These are phyloP conservation scores for Mycena galopus DNA, from an alignment of 768 basidiomycete species.

Conservation along the genomic window DNA sequence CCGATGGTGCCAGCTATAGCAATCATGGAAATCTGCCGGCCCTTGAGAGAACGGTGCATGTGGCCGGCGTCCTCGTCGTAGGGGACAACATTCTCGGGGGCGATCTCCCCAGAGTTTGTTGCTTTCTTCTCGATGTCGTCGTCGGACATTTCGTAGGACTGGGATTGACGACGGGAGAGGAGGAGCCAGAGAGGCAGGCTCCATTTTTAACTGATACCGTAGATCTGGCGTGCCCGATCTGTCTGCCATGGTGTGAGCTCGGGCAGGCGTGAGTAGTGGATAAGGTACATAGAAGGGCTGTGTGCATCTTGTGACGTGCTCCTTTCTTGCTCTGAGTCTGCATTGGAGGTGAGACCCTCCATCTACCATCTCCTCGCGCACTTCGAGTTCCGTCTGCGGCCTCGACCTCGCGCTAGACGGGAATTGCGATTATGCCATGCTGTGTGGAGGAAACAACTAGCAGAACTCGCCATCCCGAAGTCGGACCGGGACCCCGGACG, in stretches of 20 bases:
- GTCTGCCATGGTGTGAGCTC: neutral
- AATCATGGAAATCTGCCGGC: conserved; percentile 52
- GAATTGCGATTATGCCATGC: too few relatives aligned
- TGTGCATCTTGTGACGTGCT: too few relatives aligned
- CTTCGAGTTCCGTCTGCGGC: too few relatives aligned
- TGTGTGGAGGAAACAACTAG: too few relatives aligned
- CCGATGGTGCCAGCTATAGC: conserved; percentile 45
- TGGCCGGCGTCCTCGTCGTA: conserved; percentile 25
- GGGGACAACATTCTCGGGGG: conserved; percentile 26
- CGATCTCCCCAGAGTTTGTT: conserved; percentile 23
- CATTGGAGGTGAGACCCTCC: too few relatives aligned
- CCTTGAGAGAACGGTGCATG: conserved; percentile 47
- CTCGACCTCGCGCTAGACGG: too few relatives aligned
- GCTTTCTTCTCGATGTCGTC: conserved; percentile 38
- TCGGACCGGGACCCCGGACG: too few relatives aligned
- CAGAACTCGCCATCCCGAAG: too few relatives aligned
- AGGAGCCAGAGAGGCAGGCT: neutral
- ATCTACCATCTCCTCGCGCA: too few relatives aligned
- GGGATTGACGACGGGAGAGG: conserved; percentile 14
- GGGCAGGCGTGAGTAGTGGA: too few relatives aligned
- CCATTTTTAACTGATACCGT: neutral
- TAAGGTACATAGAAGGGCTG: too few relatives aligned
- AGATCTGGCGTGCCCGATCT: conserved; percentile 20
- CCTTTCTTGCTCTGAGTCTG: too few relatives aligned
- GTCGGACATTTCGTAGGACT: conserved; percentile 24